Percentiles rank a stretch among this genome's conserved stretches.
Evolutionary conservation across 208 protist genomes (phyloP).

Genomic region (Angomonas deanei): DNA sequence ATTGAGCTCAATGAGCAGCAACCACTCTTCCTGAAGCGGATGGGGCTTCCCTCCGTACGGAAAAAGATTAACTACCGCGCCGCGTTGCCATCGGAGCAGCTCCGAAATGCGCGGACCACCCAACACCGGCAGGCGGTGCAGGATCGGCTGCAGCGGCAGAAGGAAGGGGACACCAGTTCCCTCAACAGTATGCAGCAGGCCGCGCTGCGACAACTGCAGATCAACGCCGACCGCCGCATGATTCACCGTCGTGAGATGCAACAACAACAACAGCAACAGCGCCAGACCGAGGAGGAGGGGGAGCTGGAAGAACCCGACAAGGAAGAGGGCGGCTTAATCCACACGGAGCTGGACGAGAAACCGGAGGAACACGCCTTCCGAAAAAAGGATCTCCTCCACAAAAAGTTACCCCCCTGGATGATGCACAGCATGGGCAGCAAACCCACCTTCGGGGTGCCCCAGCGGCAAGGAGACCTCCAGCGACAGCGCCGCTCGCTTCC

Average conservation of each 20-base stretch:
- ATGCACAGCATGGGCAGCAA: constrained; percentile 61
- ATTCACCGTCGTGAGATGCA: constrained; percentile 36
- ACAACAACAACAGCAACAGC: constrained; percentile 19
- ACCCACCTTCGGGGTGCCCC: constrained; percentile 60
- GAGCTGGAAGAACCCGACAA: constrained; percentile 9
- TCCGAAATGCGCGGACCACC: constrained; percentile 67
- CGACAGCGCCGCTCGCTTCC: constrained; percentile 89
- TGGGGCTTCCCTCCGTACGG: constrained; percentile 54
- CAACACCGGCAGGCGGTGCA: constrained; percentile 77
- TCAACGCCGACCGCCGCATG: constrained; percentile 76
- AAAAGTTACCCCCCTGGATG: constrained; percentile 88
- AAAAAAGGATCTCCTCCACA: constrained; percentile 31
- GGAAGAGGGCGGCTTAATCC: constrained; percentile 31
- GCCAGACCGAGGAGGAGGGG: constrained; percentile 18
- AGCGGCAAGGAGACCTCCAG: constrained; percentile 35
- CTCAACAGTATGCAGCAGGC: constrained; percentile 76
- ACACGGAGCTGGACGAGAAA: constrained; percentile 58
- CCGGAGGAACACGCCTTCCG: constrained; percentile 65
- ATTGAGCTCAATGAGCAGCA: constrained; percentile 87
- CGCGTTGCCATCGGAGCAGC: constrained; percentile 70
- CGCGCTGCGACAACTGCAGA: constrained; percentile 65
- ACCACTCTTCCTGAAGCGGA: constrained; percentile 60
- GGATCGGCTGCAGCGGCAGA: constrained; percentile 48
- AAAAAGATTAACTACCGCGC: constrained; percentile 77
- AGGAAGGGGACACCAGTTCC: constrained; percentile 41